Base-by-base conservation (phyloP, 192 early-diverging fungal genomes). In the Allomyces macrogynus region DNA sequence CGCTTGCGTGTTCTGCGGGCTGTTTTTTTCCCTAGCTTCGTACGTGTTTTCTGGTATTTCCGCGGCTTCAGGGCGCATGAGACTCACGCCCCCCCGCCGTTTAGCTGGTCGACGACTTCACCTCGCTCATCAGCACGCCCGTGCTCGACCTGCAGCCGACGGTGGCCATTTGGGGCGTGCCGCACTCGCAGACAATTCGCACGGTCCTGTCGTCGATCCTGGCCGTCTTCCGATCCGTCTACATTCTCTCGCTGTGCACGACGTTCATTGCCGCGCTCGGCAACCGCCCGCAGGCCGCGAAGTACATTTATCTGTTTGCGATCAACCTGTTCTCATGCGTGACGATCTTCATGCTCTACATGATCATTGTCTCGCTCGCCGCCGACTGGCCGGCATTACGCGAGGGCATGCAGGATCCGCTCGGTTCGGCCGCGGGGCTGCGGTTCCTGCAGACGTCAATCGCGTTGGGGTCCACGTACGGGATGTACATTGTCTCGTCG, bases 401-500 rank as follows among this genome's bases (percentile, higher is more conserved):
- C 32, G 32, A 40, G 32, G 32, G 32, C 32, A 40, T 40, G 32
- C 32, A 40, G 32, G 32, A 40, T 7, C 32, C 32, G 7, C 23
- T 73, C 23, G 69, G 74, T 1, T 63, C 76, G 8, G 60, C 77
- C 25, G 67, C 71, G 43, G 69, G 73, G 57, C 49, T 73, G 0
- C 60, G 73, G 12, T 85, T 86, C 69, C 70, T 78, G 43, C 71
- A 84, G 40, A 77, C 81, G 26, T 67, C 80, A 43, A 63, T 86
- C 20, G 76, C 81, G 3, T 62, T 86, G 22, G 69, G 71, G 11
- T 83, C 86, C 18, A 89, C 86, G 10, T 84, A 82, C 64, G 78
- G 83, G 10, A 69, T 87, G 57, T 88, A 87, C 49, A 72, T 88
- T n/a, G 9, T 86, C 5, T 72, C 82, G 22, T 78, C 76, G n/a